Evolutionary conservation across 306 rosid genomes (phyloP).

Genomic region (Prunus armeniaca): DNA sequence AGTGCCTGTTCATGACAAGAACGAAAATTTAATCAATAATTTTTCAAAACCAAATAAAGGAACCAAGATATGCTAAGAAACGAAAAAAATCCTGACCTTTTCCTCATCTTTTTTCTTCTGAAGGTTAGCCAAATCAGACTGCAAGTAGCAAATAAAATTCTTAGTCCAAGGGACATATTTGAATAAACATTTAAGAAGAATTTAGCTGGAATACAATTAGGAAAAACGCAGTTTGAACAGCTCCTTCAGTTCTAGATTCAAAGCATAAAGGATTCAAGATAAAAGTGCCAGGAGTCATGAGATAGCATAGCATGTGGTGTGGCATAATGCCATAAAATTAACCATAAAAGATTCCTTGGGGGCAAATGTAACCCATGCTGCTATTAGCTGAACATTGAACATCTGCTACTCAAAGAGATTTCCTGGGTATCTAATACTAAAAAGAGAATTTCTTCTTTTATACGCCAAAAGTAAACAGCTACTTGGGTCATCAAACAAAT

Average conservation of each 20-base stretch:
- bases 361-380: background rate
- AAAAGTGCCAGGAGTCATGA: background rate
- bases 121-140: constrained; percentile 84
- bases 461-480: background rate
- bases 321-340: background rate
- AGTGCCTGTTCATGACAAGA: constrained; percentile 53
- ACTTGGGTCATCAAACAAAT: background rate
- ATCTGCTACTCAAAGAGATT: background rate
- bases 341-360: background rate
- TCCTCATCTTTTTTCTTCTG: constrained; percentile 96
- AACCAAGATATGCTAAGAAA: background rate
- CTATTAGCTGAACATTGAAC: background rate
- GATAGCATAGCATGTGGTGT: background rate
- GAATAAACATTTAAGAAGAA: background rate
- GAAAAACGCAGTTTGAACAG: background rate
- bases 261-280: background rate
- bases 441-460: background rate
- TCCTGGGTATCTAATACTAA: too few relatives aligned
- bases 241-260: background rate
- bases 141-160: background rate
- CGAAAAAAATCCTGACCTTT: constrained; percentile 43
- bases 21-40: background rate
- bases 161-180: background rate
- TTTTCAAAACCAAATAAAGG: background rate
- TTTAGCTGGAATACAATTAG: background rate